Conservation (phyloP, 257 asterid genomes). For the Rauvolfia tetraphylla region DNA sequence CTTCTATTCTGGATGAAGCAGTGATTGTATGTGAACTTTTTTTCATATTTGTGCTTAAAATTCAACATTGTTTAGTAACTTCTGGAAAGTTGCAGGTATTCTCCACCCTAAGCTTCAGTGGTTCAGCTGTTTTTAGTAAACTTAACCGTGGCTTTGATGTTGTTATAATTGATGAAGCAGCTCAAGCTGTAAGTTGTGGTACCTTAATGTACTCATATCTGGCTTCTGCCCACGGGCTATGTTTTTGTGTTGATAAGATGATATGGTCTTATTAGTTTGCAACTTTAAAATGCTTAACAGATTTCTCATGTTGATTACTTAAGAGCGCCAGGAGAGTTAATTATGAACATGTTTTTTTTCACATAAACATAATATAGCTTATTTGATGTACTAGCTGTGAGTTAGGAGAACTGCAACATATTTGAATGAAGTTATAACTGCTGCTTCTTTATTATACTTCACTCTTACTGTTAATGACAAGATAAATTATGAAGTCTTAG, state of each 20-base stretch:
- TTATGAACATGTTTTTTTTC: neutral
- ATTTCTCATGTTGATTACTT: neutral
- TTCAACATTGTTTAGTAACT: slow-evolving; percentile 19
- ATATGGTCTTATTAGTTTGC: neutral
- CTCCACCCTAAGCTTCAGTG: slow-evolving; percentile 97
- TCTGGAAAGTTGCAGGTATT: slow-evolving; percentile 65
- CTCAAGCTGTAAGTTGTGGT: slow-evolving; percentile 86
- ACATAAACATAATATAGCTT: neutral
- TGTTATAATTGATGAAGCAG: slow-evolving; percentile 98
- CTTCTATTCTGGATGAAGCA: slow-evolving; percentile 87
- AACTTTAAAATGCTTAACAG: neutral
- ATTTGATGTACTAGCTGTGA: neutral
- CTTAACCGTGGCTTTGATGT: slow-evolving; percentile 89
- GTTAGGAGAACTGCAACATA: neutral
- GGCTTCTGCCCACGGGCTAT: neutral
- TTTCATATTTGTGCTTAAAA: slow-evolving; percentile 15
- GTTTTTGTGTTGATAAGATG: no score
- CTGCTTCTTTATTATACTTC: neutral
- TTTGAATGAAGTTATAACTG: neutral
- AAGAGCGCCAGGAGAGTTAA: neutral
- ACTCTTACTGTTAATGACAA: neutral
- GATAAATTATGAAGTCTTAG: neutral
- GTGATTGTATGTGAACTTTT: slow-evolving; percentile 62
- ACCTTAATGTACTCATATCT: neutral
- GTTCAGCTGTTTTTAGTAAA: slow-evolving; percentile 73